phyloP scores from a whole-genome alignment of 371 early-diverging fungal species.

The Saksenaea vasiformis region DNA sequence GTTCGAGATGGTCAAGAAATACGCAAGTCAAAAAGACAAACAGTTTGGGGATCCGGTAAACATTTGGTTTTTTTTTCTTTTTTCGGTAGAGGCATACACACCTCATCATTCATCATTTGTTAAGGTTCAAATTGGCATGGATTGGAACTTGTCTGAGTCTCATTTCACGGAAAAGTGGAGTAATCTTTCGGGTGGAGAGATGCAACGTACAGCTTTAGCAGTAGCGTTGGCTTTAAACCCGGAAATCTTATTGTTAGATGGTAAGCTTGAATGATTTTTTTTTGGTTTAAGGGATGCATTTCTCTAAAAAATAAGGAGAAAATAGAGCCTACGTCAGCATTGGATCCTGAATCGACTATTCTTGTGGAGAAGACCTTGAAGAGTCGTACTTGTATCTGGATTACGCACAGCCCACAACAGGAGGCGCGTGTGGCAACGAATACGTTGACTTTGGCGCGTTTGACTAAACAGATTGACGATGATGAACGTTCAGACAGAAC shows the following conservation, averaged over 20 bases:
- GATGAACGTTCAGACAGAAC: slow-evolving; percentile 21
- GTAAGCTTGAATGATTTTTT: slow-evolving; percentile 34
- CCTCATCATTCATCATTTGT: too few relatives aligned
- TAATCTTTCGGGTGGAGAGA: slow-evolving; percentile 87
- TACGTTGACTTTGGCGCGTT: slow-evolving; percentile 18
- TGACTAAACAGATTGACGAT: slow-evolving; percentile 6
- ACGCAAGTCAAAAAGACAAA: slow-evolving; percentile 53
- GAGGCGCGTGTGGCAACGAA: slow-evolving; percentile 65
- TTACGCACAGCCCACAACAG: slow-evolving; percentile 83
- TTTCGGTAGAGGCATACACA: not conserved
- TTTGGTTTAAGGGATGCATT: too few relatives aligned
- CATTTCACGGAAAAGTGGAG: slow-evolving; percentile 79
- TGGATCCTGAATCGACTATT: slow-evolving; percentile 74
- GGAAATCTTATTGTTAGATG: slow-evolving; percentile 80
- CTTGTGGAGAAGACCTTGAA: slow-evolving; percentile 76
- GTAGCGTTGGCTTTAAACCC: slow-evolving; percentile 85
- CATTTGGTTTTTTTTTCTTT: too few relatives aligned
- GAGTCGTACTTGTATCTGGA: slow-evolving; percentile 70
- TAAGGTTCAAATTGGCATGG: slow-evolving; percentile 55
- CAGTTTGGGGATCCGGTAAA: slow-evolving; percentile 62
- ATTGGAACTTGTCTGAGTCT: slow-evolving; percentile 69
- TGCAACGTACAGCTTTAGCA: slow-evolving; percentile 81
- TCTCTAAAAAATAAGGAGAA: too few relatives aligned
- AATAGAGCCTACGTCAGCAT: slow-evolving; percentile 83
- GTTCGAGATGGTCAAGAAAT: slow-evolving; percentile 58